Base-by-base conservation (phyloP, 768 basidiomycete species). In the Amanita exitialis region DNA sequence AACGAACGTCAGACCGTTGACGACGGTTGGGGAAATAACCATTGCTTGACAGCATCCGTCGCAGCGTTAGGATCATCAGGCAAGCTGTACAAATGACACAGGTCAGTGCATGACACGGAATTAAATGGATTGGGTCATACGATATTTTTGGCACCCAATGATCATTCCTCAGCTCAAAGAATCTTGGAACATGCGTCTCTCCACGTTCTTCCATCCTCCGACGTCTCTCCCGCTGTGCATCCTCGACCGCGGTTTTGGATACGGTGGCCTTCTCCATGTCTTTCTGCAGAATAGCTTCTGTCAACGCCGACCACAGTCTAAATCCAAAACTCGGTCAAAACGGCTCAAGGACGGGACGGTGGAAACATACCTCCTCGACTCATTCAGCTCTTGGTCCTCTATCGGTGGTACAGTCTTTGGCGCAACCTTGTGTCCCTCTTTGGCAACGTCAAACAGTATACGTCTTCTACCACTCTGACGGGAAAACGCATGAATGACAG, bases 211-310 rank as follows among this genome's bases (percentile, higher is more conserved):
- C 93, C 54, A 86, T 73, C 62, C 70, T 69, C 61, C 75, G 79
- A 35, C 90, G 80, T 50, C 77, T 66, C 58, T 96, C 92, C 44
- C 96, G 76, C 68, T 98, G 94, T 21, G 82, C 82, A 56, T 95
- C 92, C 69, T 99, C 96, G 0, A 99, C 89, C 10, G 76, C 75
- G 2, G 80, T 79, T 74, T 99, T 99, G 44, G 91, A 90, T 23
- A 78, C 78, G 3, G 93, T 96, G 20, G 96, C 96, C 9, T 80
- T 83, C 58, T 94, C 90, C 91, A 98, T 95, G 64, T 99, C 92
- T 61, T 86, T 90, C 28, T 72, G 73, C 27, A 75, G 63, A 66
- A 99, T 97, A 16, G 95, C 96, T 15, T 74, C 69, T 21, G 96
- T 98, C 38, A 99, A 69, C 42, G 81, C 74, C 35, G 71, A 61